Conservation (phyloP, 352 stramenopile genomes). For the Elongisporangium undulatum region DNA sequence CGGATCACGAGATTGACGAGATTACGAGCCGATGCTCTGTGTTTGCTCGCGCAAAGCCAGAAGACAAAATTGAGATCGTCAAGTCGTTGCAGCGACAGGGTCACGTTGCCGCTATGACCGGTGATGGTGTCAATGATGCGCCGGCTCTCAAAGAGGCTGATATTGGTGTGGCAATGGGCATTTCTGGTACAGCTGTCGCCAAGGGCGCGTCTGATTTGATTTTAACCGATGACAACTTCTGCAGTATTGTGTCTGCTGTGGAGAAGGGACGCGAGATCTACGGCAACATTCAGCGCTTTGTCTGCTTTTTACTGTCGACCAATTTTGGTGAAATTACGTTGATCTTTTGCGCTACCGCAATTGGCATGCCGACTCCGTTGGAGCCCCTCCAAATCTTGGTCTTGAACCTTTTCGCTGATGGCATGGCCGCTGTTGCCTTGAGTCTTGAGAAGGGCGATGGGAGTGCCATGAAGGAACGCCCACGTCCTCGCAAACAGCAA, state of each 20-base stretch:
- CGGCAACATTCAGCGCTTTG: constrained; percentile 96
- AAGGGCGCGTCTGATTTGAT: constrained; percentile 98
- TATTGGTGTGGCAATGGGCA: constrained; percentile 96
- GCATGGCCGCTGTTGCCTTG: constrained; percentile 63
- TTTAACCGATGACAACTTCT: constrained; percentile 97
- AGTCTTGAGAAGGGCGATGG: constrained; percentile 72
- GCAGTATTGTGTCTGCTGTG: constrained; percentile 95
- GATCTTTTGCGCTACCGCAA: constrained; percentile 60
- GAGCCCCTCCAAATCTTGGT: constrained; percentile 96
- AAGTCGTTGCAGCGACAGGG: constrained; percentile 87
- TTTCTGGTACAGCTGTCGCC: constrained; percentile 95
- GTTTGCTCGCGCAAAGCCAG: constrained; percentile 94
- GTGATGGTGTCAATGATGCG: constrained; percentile 98
- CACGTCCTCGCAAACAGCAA: constrained; percentile 47
- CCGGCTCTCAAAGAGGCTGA: constrained; percentile 95
- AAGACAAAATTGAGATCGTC: constrained; percentile 96
- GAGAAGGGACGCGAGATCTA: constrained; percentile 97
- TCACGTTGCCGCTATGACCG: constrained; percentile 93
- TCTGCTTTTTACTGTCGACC: constrained; percentile 96
- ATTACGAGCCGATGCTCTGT: constrained; percentile 76
- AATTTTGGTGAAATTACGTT: constrained; percentile 95
- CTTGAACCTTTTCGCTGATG: constrained; percentile 98
- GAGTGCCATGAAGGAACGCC: constrained; percentile 56
- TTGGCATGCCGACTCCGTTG: constrained; percentile 82
- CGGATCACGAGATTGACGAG: constrained; percentile 77